Base-by-base conservation (phyloP, 306 rosid species). In the Trifolium pratense region DNA sequence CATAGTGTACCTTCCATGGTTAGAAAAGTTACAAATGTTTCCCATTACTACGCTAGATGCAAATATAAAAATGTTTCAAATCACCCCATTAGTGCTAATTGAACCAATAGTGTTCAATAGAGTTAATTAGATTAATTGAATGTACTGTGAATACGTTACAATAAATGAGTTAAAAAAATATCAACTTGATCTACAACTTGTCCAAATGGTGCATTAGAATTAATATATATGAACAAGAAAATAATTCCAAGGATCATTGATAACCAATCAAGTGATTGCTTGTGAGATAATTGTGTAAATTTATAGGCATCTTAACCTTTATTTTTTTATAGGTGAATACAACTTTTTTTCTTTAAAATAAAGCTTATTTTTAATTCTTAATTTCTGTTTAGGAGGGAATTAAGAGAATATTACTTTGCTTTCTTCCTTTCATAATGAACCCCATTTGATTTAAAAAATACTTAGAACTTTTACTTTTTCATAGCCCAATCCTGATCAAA, bases 151-250 rank as follows among this genome's bases (percentile, higher is more conserved):
- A 16, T 40, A 36, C 34, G 8, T 51, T 42, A 56, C 3, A 10
- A 25, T 14, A n/a, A n/a, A 1, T 61, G 11, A 2, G 9, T 34
- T 66, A 16, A 80, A 43, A n/a, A 77, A 62, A 80, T 53, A 53
- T 69, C 75, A 73, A 73, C 60, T 73, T 11, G 72, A 52, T 63
- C 39, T 14, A 18, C 80, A 68, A 78, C 68, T 71, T 87, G 82
- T 11, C 68, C 40, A 60, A 10, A 25, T 79, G 67, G 68, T 13
- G 0, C 69, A 46, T 67, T 74, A 51, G 34, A 12, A 76, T 26
- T 20, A 76, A 53, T 43, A 71, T 65, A 42, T 61, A 18, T 3
- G 10, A 4, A 37, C 4, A 36, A 23, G 6, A 58, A 48, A 63
- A 26, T 60, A 43, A 12, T 69, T 25, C 5, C 4, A 10, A 36